These are phyloP conservation scores for Protomyces inouyei DNA, from an alignment of 1,139 yeast species.

Conservation along the genomic window DNA sequence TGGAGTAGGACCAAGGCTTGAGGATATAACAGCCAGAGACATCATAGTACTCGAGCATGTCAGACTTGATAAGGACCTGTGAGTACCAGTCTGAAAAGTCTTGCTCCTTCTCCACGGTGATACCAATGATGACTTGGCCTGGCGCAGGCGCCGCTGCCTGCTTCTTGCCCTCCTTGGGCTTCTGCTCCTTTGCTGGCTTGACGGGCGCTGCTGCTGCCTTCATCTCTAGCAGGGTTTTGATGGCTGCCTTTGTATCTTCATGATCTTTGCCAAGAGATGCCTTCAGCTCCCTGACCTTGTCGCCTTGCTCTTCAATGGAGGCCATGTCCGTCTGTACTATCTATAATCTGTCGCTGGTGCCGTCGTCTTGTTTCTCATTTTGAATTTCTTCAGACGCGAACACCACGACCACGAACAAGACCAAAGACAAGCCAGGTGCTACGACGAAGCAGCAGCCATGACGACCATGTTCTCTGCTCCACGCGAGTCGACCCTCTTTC, in stretches of 20 bases:
- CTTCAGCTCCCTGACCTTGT: conserved; percentile 12
- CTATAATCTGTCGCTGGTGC: conserved; percentile 26
- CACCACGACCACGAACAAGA: no score
- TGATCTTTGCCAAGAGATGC: conserved; percentile 9
- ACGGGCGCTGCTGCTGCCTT: conserved; percentile 24
- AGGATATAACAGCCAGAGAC: conserved; percentile 97
- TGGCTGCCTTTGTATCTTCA: conserved; percentile 24
- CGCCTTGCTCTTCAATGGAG: conserved; percentile 14
- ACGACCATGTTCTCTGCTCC: conserved; percentile 27
- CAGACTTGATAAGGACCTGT: conserved; percentile 91
- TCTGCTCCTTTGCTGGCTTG: conserved; percentile 30
- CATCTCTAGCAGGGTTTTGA: conserved; percentile 8
- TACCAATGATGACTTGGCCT: conserved; percentile 86
- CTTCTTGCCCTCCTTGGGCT: conserved; percentile 48
- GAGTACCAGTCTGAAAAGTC: conserved; percentile 98
- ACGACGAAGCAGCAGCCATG: not conserved
- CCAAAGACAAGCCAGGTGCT: not conserved
- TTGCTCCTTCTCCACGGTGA: conserved; percentile 83
- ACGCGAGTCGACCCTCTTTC: conserved; percentile 19
- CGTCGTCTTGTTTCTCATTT: not conserved
- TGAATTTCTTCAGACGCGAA: no score
- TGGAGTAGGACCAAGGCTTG: conserved; percentile 89
- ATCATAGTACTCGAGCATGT: conserved; percentile 93
- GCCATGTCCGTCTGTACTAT: not conserved
- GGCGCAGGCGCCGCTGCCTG: conserved; percentile 16